Conservation (phyloP, 169 alveolate genomes). For the Blepharisma undulans region DNA sequence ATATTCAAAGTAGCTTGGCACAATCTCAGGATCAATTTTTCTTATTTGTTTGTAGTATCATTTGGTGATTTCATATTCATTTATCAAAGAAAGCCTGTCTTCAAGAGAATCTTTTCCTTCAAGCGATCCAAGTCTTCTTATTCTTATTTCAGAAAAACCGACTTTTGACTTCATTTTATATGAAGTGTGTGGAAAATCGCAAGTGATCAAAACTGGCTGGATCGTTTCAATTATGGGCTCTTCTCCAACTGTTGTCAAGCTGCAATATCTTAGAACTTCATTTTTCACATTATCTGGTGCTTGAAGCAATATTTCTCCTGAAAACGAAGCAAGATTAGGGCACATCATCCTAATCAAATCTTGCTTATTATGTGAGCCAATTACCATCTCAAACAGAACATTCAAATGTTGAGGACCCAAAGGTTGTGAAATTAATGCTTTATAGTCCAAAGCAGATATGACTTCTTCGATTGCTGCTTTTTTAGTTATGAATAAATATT, state of each 20-base stretch:
- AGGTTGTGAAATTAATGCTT: neutral
- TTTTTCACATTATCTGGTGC: neutral
- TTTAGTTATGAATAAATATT: neutral
- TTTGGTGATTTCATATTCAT: neutral
- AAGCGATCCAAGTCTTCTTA: neutral
- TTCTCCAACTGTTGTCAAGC: neutral
- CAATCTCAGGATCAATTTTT: neutral
- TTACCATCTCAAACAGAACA: neutral
- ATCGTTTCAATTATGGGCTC: neutral
- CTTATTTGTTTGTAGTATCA: conserved; percentile 16
- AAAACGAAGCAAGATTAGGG: neutral
- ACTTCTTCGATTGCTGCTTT: neutral
- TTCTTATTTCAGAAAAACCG: neutral
- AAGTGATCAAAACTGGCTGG: neutral
- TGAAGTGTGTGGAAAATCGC: neutral
- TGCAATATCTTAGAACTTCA: neutral
- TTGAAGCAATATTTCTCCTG: neutral
- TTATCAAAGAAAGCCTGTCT: neutral
- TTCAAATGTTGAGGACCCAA: neutral
- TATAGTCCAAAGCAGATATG: neutral
- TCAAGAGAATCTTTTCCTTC: neutral
- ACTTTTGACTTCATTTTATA: neutral
- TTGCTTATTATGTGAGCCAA: neutral
- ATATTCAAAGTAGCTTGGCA: neutral
- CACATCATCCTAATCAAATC: neutral